Percentiles rank a stretch among this genome's conserved stretches.
These are phyloP conservation scores for Aspergillus jensenii DNA, from an alignment of 2,329 filamentous ascomycete genomes.

Conservation along the genomic window DNA sequence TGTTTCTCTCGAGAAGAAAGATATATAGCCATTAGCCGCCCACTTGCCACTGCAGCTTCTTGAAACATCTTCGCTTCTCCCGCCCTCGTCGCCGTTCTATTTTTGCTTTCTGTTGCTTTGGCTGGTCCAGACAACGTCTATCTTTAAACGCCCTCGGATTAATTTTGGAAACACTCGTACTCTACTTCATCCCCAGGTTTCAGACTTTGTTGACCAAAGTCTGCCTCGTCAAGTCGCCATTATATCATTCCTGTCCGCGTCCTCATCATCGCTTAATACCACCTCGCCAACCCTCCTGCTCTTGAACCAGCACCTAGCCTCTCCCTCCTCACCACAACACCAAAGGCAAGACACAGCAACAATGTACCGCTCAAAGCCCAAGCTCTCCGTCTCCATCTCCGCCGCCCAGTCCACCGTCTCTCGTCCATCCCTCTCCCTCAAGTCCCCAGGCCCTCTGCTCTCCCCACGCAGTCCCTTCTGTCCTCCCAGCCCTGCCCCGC, in stretches of 20 bases:
- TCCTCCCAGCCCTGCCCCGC: slow-evolving; percentile 40
- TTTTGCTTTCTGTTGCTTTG: slow-evolving; percentile 35
- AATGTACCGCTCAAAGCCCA: slow-evolving; percentile 43
- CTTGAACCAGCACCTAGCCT: background rate
- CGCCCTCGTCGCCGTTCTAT: slow-evolving; percentile 25
- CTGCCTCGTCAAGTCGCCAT: slow-evolving; percentile 4
- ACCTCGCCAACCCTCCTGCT: background rate
- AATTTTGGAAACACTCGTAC: slow-evolving; percentile 15
- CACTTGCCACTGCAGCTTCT: slow-evolving; percentile 17
- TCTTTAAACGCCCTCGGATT: slow-evolving; percentile 20
- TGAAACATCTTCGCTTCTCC: slow-evolving; percentile 31
- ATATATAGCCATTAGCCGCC: slow-evolving; percentile 43
- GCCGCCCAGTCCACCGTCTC: slow-evolving; percentile 31
- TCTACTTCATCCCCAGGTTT: background rate
- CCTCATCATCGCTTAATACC: slow-evolving; percentile 11
- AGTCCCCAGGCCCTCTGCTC: slow-evolving; percentile 38
- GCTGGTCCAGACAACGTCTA: slow-evolving; percentile 44
- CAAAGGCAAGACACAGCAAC: slow-evolving; percentile 19
- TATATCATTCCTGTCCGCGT: background rate
- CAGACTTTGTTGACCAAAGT: slow-evolving; percentile 41
- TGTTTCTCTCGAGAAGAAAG: background rate
- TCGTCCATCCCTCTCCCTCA: slow-evolving; percentile 39
- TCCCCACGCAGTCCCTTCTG: slow-evolving; percentile 41
- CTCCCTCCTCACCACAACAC: background rate
- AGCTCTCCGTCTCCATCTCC: slow-evolving; percentile 49